Evolutionary conservation across 306 rosid genomes (phyloP).

Genomic region (Macrotyloma uniflorum): DNA sequence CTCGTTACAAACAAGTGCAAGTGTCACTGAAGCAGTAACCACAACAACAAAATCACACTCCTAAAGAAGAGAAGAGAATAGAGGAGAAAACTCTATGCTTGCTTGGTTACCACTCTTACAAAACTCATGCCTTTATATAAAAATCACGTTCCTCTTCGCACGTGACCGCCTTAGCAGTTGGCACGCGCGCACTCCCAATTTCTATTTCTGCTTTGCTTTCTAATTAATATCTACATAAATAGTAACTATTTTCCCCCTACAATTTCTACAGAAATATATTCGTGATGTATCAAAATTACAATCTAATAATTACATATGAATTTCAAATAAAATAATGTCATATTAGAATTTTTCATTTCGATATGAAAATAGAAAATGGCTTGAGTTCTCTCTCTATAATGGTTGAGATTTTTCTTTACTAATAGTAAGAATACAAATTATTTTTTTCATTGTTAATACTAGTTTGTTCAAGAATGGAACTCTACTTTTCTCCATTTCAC

Average conservation of each 20-base stretch:
- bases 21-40: neutral
- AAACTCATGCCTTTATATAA: conserved; percentile 51
- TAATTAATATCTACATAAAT: neutral
- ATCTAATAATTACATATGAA: neutral
- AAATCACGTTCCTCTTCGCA: conserved; percentile 50
- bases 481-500: neutral
- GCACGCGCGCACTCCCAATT: conserved; percentile 49
- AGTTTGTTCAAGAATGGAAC: neutral
- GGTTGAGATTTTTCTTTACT: neutral
- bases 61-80: neutral
- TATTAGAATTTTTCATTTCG: neutral
- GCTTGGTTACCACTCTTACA: conserved; percentile 34
- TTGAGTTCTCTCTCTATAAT: neutral
- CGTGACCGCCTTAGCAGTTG: conserved; percentile 62
- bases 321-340: neutral
- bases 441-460: neutral
- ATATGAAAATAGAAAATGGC: neutral
- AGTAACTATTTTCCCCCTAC: neutral
- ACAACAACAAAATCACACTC: neutral
- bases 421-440: neutral
- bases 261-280: no score
- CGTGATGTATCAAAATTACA: neutral
- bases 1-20: neutral
- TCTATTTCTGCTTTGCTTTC: neutral
- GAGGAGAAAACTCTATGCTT: neutral